Evolutionary conservation across 2,329 filamentous ascomycete genomes (phyloP), one percentile per base, ranked within the genome.

Genomic region (Pseudogymnoascus sp.): DNA sequence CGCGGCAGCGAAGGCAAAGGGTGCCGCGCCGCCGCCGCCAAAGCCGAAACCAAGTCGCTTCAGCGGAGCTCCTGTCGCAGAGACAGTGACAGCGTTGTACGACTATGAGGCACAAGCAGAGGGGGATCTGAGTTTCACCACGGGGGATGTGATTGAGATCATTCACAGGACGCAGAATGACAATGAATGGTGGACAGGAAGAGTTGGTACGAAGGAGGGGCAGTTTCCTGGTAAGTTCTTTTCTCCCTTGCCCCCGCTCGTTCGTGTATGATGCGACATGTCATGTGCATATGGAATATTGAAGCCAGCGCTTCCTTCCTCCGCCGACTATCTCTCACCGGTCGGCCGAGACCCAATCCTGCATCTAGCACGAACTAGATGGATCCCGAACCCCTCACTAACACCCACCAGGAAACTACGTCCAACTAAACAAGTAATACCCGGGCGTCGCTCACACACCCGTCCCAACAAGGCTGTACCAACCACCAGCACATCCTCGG

Each of bases 101-200:
- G 94, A 97, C 72, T 99, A 96, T 71, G 90, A 96, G 65, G 94
- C 94, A 5, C 92, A 97, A 73, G 92, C 93, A 1, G 92, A 96
- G 66, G 92, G 92, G 2, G 94, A 99, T 72, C 78, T 99, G 65
- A 96, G 90, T 70, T 99, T 99, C 77, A 83, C 82, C 15, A 86
- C 90, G 0, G 92, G 93, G 4, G 94, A 99, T 65, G 78, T 88
- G 4, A 97, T 99, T 70, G 92, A 97, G 74, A 92, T 99, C 68
- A 74, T 94, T 2, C 82, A 81, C 64, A 83, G 90, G 67, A 96
- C 91, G n/a, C 81, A 83, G 65, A 97, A 96, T 70, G 87, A 90
- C 60, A 97, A 99, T 69, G 94, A 99, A 75, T 99, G 94, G 94
- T 99, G 94, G 94, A 87, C 82, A 7, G 94, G 94, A 37, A 89